phyloP scores from a whole-genome alignment of 1,284 basidiomycete species.

The Naganishia cerealis region DNA sequence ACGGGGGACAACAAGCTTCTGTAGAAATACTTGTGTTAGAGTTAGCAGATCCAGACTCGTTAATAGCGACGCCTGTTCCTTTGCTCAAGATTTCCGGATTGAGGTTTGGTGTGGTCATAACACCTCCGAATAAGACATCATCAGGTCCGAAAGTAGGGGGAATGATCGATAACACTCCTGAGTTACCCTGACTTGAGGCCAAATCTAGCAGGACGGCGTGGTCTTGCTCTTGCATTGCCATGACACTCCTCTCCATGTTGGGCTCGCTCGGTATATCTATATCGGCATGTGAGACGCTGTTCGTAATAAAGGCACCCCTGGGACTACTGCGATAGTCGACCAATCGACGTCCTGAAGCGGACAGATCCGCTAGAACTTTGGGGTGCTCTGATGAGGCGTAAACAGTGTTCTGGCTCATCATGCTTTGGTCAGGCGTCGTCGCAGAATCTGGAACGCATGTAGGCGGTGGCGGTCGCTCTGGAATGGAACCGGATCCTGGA shows the following conservation, averaged over 20 bases:
- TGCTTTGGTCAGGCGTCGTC: neutral
- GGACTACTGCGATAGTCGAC: neutral
- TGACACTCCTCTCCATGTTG: neutral
- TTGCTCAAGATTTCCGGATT: neutral
- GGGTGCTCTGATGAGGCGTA: neutral
- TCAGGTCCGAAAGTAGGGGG: slow-evolving; percentile 10
- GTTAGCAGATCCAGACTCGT: neutral
- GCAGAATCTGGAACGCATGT: too few species aligned
- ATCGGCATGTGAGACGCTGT: neutral
- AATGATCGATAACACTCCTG: slow-evolving; percentile 26
- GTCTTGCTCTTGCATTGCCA: neutral
- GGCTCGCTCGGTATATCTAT: neutral
- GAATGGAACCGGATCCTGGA: too few species aligned
- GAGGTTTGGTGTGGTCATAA: neutral
- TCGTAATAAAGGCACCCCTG: neutral
- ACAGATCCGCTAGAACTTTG: slow-evolving; percentile 3
- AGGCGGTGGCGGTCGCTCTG: too few species aligned
- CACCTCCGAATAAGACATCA: neutral
- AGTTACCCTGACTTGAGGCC: slow-evolving; percentile 29
- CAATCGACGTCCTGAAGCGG: neutral
- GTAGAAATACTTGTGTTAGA: neutral
- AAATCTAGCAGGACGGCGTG: slow-evolving; percentile 25
- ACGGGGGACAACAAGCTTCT: neutral
- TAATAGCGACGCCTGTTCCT: neutral
- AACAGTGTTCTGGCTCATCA: neutral